Conservation (phyloP, 768 basidiomycete species). For the Pisolithus albus region DNA sequence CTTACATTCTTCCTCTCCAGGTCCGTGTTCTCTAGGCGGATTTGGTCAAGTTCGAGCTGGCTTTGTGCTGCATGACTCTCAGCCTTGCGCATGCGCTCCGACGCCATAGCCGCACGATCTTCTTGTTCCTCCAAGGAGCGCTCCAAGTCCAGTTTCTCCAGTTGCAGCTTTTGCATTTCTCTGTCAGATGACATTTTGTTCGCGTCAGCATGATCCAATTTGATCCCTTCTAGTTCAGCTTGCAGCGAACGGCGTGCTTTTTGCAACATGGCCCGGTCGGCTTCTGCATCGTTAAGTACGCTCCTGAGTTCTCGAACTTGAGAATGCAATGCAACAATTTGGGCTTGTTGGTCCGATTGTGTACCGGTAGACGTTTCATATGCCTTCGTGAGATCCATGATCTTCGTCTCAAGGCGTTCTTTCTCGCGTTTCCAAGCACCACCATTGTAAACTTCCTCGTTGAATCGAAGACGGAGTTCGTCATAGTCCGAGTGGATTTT, state of each 20-base stretch:
- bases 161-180: conserved; percentile 65
- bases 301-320: conserved; percentile 79
- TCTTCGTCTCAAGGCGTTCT: conserved; percentile 80
- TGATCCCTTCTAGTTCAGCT: conserved; percentile 75
- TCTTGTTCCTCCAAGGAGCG: conserved; percentile 71
- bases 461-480: conserved; percentile 64
- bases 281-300: conserved; percentile 80
- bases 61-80: conserved; percentile 70
- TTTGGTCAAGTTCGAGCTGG: conserved; percentile 67
- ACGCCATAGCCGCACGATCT: conserved; percentile 63
- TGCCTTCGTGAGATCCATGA: conserved; percentile 64
- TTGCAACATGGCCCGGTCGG: conserved; percentile 70
- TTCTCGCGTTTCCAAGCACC: conserved; percentile 84
- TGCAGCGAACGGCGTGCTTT: conserved; percentile 78
- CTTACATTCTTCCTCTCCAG: conserved; percentile 71
- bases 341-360: conserved; percentile 76
- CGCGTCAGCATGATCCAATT: conserved; percentile 64
- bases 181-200: conserved; percentile 64
- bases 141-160: conserved; percentile 79
- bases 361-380: conserved; percentile 66
- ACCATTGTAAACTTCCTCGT: conserved; percentile 72
- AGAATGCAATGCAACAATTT: conserved; percentile 76
- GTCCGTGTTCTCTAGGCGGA: conserved; percentile 75
- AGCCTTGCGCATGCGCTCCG: conserved; percentile 76
- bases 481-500: conserved; percentile 73